Evolutionary conservation across 805 yeast genomes (phyloP), one percentile per base, ranked within the genome.

Genomic region (Saturnispora bothae): DNA sequence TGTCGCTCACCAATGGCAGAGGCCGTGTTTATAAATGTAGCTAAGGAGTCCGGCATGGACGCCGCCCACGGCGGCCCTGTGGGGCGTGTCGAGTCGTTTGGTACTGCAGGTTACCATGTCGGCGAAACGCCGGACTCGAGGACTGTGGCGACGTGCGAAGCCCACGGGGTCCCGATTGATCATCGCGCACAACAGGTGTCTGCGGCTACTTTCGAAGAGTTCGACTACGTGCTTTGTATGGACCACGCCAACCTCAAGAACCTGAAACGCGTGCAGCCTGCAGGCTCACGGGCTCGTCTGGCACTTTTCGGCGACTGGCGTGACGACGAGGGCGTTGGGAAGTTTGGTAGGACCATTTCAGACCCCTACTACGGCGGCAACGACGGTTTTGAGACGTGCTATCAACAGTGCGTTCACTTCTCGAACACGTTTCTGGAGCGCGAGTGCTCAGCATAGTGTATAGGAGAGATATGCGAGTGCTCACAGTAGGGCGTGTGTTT

Each of bases 1-100:
- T 86, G 96, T 53, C 88, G 96, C 34, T 85, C 96, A 2, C 97
- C 97, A 12, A 89, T 88, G 97, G 96, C 97, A 0, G 96, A 89
- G 54, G 96, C 96, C 0, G 83, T 86, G 1, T 85, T 88, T 60
- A 66, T 65, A 34, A 75, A 83, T 42, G 63, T 64, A 13, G 94
- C 83, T n/a, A n/a, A n/a, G n/a, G n/a, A n/a, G n/a, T n/a, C n/a
- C n/a, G n/a, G n/a, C n/a, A n/a, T n/a, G n/a, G n/a, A n/a, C n/a
- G n/a, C n/a, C n/a, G n/a, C n/a, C n/a, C n/a, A n/a, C n/a, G n/a
- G n/a, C n/a, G n/a, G n/a, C n/a, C n/a, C n/a, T n/a, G n/a, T n/a
- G n/a, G n/a, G n/a, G n/a, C n/a, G n/a, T 14, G 78, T 85, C 23
- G 96, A 88, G 52, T 85, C 96, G 1, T 88, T 78, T 58, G 97